Evolutionary conservation across 192 early-diverging fungal species (phyloP).

Genomic region (Coemansia sp.): DNA sequence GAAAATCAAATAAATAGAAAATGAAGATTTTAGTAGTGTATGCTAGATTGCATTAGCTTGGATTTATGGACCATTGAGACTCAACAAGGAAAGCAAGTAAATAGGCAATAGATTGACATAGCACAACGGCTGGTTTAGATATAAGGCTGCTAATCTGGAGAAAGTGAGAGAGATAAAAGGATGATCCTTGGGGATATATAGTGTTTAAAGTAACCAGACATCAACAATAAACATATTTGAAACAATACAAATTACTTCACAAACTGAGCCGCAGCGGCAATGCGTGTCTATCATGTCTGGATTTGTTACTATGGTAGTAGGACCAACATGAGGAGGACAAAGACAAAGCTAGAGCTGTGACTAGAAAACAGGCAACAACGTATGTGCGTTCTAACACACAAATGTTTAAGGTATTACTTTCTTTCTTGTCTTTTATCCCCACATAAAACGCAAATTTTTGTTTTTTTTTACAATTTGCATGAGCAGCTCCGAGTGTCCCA

Average conservation of each 20-base stretch:
- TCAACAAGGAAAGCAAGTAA: no score
- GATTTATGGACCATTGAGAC: no score
- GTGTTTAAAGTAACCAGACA: neutral
- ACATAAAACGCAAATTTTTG: neutral
- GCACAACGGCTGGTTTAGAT: no score
- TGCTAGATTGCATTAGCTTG: no score
- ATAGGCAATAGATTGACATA: no score
- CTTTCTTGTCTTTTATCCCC: constrained; percentile 1
- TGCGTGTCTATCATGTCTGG: neutral
- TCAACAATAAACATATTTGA: neutral
- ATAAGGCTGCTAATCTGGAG: no score
- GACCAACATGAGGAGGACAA: neutral
- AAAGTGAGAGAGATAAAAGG: neutral
- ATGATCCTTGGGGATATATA: neutral
- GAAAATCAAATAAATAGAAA: neutral
- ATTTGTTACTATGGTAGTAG: neutral
- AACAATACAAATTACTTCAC: neutral
- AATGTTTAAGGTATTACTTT: constrained; percentile 3
- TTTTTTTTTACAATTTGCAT: neutral
- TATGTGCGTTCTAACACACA: constrained; percentile 1
- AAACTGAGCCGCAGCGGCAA: neutral
- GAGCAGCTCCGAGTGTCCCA: no score
- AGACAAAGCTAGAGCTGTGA: neutral
- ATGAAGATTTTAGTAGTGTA: neutral
- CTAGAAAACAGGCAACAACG: neutral